Evolutionary conservation across 192 early-diverging fungal species (phyloP), one percentile per base, ranked within the genome.

Genomic region (Podila clonocystis): DNA sequence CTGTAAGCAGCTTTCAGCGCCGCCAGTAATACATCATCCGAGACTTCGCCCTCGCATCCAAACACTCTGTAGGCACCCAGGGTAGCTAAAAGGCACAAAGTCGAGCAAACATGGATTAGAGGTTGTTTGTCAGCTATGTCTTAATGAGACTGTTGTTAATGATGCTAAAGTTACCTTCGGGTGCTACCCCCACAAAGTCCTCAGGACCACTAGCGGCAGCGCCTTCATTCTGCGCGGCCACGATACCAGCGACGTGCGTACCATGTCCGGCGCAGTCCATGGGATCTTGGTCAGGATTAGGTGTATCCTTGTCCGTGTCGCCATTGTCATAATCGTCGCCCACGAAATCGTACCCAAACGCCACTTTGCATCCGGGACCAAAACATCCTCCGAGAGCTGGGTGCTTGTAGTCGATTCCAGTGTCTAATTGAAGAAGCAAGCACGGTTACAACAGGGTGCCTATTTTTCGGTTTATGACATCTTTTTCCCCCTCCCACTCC

Each of bases 41-140:
- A 82, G 1, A 87, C 85, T 36, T 84, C 82, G 58, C 91, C 91
- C 69, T 86, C 86, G 80, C 95, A 97, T 28, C 94, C 94, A 75
- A 95, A 92, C 20, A 97, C 87, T 69, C 95, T 85, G 83, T 94
- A 98, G 9, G 88, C 88, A 15, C 93, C 93, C 38, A 97, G 77
- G 3, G 85, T 93, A n/a, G 88, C 83, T 84, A 71, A 36, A 30
- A 31, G 41, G 1, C 11, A 17, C 41, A 45, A 45, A 45, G 41
- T 45, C 11, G 41, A 45, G 15, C 13, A 45, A 45, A 45, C 41
- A 45, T 45, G 15, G 17, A 15, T 45, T 15, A 45, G 41, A 45
- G 41, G 41, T 45, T 12, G 41, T 45, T 45, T 15, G 15, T 1
- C 17, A 30, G 9, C 62, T 29, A 38, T 33, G 45, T 34, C 22